These are phyloP conservation scores for Phytophthora cajani DNA, from an alignment of 352 stramenopile species.

Conservation along the genomic window DNA sequence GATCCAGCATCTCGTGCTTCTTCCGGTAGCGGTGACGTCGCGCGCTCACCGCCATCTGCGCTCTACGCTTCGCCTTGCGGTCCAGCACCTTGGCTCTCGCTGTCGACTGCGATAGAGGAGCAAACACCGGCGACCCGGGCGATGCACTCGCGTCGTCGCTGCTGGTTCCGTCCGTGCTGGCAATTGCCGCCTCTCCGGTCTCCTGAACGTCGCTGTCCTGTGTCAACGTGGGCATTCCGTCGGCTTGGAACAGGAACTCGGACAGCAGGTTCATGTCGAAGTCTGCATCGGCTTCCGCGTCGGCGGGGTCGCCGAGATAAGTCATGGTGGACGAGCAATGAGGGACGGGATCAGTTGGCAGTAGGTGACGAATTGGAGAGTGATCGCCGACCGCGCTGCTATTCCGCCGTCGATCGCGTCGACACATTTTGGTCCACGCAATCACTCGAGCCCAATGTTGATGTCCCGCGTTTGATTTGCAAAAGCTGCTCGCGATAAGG, in stretches of 20 bases:
- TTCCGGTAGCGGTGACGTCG: conserved; percentile 40
- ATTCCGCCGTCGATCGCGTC: conserved; percentile 11
- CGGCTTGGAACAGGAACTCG: conserved; percentile 31
- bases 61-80: conserved; percentile 27
- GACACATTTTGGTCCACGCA: conserved; percentile 18
- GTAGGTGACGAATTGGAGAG: not conserved
- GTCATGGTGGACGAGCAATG: not conserved
- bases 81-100: conserved; percentile 6
- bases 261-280: conserved; percentile 34
- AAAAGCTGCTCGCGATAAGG: not conserved
- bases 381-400: not conserved
- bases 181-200: not conserved
- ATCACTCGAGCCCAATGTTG: conserved; percentile 13
- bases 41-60: conserved; percentile 32
- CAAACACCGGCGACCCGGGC: conserved; percentile 4
- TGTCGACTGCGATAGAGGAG: not conserved
- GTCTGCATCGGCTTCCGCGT: conserved; percentile 8
- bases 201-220: conserved; percentile 1
- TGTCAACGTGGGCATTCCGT: conserved; percentile 15
- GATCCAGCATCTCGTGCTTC: conserved; percentile 51
- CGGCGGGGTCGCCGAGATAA: conserved; percentile 4
- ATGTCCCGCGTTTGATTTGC: conserved; percentile 9
- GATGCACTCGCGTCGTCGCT: conserved; percentile 20
- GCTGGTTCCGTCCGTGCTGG: conserved; percentile 15
- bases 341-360: not conserved